Conservation (phyloP, 2,329 filamentous ascomycete species). For the Furcasterigmium sp. region DNA sequence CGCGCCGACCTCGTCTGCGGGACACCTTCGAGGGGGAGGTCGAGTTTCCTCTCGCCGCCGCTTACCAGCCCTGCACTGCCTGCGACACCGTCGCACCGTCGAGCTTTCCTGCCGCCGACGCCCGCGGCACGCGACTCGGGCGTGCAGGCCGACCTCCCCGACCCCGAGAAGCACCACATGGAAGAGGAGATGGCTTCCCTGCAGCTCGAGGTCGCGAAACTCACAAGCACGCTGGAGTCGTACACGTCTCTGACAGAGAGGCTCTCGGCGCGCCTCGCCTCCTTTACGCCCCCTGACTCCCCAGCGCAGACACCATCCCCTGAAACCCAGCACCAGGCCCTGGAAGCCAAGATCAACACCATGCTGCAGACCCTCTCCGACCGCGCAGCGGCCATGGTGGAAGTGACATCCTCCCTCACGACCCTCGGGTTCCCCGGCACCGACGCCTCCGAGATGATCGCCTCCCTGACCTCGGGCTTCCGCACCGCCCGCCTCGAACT, state of each 20-base stretch:
- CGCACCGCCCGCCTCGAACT: slow-evolving; percentile 54
- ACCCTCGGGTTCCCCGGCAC: slow-evolving; percentile 45
- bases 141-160: slow-evolving; percentile 34
- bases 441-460: slow-evolving; percentile 43
- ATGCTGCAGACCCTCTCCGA: slow-evolving; percentile 42
- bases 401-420: slow-evolving; percentile 39
- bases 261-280: slow-evolving; percentile 28
- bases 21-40: slow-evolving; percentile 38
- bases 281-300: slow-evolving; percentile 13
- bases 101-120: slow-evolving; percentile 4
- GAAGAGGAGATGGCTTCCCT: slow-evolving; percentile 43
- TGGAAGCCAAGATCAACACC: slow-evolving; percentile 37
- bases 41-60: slow-evolving; percentile 52
- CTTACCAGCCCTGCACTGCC: slow-evolving; percentile 41
- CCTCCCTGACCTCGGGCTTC: slow-evolving; percentile 42
- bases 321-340: slow-evolving; percentile 13
- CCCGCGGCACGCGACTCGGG: slow-evolving; percentile 27
- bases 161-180: slow-evolving; percentile 34
- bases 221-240: slow-evolving; percentile 40
- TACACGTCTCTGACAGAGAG: slow-evolving; percentile 37
- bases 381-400: slow-evolving; percentile 38
- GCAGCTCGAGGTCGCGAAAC: slow-evolving; percentile 40
- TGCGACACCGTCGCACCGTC: slow-evolving; percentile 30
- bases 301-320: slow-evolving; percentile 4
- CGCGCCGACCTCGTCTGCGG: slow-evolving; percentile 46